These are phyloP conservation scores for Discostella pseudostelligera DNA, from an alignment of 108 stramenopile species.

Conservation along the genomic window DNA sequence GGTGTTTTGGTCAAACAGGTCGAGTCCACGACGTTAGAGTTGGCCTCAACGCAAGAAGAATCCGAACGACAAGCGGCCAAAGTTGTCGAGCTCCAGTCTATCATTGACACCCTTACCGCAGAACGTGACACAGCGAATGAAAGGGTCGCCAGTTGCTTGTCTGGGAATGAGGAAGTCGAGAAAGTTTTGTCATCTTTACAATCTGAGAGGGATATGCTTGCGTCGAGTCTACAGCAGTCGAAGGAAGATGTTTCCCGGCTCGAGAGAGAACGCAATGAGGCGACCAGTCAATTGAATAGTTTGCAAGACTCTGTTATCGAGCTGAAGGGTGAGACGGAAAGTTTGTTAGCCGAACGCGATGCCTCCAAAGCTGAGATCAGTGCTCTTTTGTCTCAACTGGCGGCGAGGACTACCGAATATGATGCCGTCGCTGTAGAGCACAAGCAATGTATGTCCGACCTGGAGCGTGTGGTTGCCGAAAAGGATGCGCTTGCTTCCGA, in stretches of 20 bases:
- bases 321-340: background rate
- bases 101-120: conserved; percentile 9
- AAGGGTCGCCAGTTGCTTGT: conserved; percentile 11
- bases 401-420: background rate
- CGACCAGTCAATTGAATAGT: conserved; percentile 1
- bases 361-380: background rate
- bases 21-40: conserved; percentile 2
- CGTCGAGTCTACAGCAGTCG: conserved; percentile 2
- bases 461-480: background rate
- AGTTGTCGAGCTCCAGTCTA: conserved; percentile 16
- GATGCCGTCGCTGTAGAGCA: background rate
- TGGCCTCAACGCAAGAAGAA: conserved; percentile 8
- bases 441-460: background rate
- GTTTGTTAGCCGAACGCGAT: conserved; percentile 1
- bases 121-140: conserved; percentile 24
- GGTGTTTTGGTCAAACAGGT: background rate
- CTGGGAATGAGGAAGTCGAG: conserved; percentile 11
- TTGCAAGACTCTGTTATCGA: background rate
- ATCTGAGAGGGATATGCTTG: conserved; percentile 12
- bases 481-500: background rate
- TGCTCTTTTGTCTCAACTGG: background rate
- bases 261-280: background rate
- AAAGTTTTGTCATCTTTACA: conserved; percentile 5
- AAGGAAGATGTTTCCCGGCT: conserved; percentile 5
- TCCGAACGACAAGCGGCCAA: background rate